These are phyloP conservation scores for Phyllosticta citribraziliensis DNA, from an alignment of 2,329 filamentous ascomycete species.

Conservation along the genomic window DNA sequence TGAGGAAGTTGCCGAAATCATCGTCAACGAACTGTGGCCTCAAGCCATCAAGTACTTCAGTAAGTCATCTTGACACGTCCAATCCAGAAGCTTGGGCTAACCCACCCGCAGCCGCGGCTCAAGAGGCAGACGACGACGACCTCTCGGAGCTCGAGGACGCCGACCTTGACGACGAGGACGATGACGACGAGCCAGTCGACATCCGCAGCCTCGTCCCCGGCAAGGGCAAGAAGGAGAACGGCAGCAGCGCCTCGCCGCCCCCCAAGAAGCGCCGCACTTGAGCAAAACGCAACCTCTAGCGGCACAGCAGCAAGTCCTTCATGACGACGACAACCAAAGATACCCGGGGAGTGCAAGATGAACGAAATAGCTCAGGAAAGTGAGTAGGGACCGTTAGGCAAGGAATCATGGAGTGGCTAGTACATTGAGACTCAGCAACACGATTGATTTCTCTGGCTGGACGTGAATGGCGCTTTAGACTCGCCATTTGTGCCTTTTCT, in stretches of 20 bases:
- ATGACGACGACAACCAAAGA: neutral
- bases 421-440: too few relatives aligned
- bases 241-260: neutral
- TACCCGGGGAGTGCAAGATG: neutral
- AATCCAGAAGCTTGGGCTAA: too few relatives aligned
- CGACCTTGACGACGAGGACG: constrained; percentile 35
- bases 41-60: constrained; percentile 85
- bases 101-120: constrained; percentile 36
- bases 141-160: constrained; percentile 62
- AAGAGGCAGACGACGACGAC: constrained; percentile 61
- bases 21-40: constrained; percentile 84
- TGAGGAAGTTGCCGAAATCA: constrained; percentile 67
- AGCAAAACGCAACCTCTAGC: neutral
- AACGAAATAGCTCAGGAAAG: neutral
- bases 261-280: neutral
- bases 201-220: constrained; percentile 35
- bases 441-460: too few relatives aligned
- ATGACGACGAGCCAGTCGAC: constrained; percentile 40
- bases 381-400: neutral
- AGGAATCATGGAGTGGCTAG: neutral
- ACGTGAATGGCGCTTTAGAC: too few relatives aligned
- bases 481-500: too few relatives aligned
- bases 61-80: constrained; percentile 39
- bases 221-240: constrained; percentile 35
- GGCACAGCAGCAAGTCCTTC: neutral